Evolutionary conservation across 305 asterid species (phyloP), one percentile per base, ranked within the genome.

Genomic region (Solanum aculeatissimum): DNA sequence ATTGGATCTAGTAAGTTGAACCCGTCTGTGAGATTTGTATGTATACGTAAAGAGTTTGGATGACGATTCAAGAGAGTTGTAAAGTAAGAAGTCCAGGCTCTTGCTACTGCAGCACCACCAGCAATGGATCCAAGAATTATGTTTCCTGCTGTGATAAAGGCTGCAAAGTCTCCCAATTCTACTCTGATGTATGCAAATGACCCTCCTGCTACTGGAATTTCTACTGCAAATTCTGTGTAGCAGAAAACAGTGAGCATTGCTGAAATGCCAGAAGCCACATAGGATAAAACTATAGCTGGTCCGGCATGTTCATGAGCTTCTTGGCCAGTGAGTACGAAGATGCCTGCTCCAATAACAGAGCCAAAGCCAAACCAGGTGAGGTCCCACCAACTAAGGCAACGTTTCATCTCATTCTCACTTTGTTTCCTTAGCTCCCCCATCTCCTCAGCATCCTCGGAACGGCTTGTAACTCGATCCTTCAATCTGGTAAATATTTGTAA

Each of bases 101-200:
- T 91, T 14, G 96, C 91, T 57, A 93, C 95, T 2, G 91, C 93
- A 3, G 96, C 95, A 6, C 91, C 88, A 11, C 92, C 91, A 25
- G 92, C 86, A 14, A 90, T 80, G 13, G 91, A 89, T 83, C 92
- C 96, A 7, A 93, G 93, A 7, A 93, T 92, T 84, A 93, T 93
- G 90, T 93, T 93, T 79, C 95, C 96, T 32, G 96, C 96, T n/a
- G 96, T 93, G 2, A 93, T 86, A 68, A 89, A 93, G 84, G 96
- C 96, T 79, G 91, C 79, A 83, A 93, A 92, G 60, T 93, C 94
- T 5, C 96, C 96, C 18, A 93, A 90, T 87, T 93, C 96, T 66
- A 93, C 95, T 58, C 95, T 84, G 69, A 93, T 60, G 88, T 93
- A 93, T 13, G 96, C 92, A 86, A 93, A 93, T 29, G 95, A 92